A percentile compares a stretch with the other conserved stretches of the same genome.
These are phyloP conservation scores for Cryptomeria japonica DNA, from an alignment of 75 land plant genomes.

Conservation along the genomic window DNA sequence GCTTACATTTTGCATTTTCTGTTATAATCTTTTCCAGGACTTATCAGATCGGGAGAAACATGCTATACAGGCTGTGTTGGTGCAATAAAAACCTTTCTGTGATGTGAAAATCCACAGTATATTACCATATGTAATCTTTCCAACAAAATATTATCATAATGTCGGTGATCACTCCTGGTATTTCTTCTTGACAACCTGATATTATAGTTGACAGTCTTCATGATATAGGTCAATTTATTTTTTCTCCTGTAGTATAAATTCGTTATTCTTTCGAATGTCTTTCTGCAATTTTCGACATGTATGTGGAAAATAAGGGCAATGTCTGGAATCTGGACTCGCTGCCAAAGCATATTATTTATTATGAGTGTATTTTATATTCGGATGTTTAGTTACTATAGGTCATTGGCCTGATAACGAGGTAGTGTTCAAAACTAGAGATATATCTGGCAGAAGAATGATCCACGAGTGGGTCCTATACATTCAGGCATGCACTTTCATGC, in stretches of 20 bases:
- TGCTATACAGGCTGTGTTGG: background rate
- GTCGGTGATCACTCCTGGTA: background rate
- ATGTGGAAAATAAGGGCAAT: background rate
- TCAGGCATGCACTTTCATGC: background rate
- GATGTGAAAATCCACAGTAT: background rate
- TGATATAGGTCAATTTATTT: background rate
- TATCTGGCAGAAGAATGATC: background rate
- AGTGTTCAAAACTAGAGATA: background rate
- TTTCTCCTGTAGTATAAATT: background rate
- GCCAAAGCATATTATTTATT: background rate
- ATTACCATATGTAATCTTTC: background rate
- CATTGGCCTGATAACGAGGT: background rate
- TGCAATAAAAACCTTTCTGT: background rate
- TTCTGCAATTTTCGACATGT: background rate
- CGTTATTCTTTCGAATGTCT: background rate
- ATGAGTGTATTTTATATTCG: background rate
- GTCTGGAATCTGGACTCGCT: background rate
- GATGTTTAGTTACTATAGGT: background rate
- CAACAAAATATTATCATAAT: background rate
- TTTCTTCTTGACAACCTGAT: background rate
- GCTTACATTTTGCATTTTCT: background rate
- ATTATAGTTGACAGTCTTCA: background rate
- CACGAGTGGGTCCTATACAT: background rate
- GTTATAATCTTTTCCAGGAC: background rate
- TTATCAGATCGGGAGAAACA: slow-evolving; percentile 11